Evolutionary conservation across 192 early-diverging fungal species (phyloP), one percentile per base, ranked within the genome.

Genomic region (Coemansia sp.): DNA sequence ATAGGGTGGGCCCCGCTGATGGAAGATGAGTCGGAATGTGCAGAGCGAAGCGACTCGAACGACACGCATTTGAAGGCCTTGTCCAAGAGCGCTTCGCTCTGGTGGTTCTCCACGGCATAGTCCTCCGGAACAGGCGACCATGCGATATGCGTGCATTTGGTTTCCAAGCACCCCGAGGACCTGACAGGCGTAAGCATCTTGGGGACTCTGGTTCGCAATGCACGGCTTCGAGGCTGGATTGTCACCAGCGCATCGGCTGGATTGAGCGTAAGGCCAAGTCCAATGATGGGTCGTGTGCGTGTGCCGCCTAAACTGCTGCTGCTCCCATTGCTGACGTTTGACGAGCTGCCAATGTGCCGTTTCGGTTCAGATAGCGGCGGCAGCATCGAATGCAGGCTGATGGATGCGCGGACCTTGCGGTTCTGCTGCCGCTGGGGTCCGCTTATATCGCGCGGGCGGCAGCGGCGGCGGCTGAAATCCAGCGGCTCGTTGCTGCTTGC

Each of bases 221-320:
- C 34, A 11, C 34, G 33, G 55, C 67, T 36, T 2, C 67, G 62
- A 14, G 68, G 63, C 65, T 73, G 71, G n/a, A 79, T 43, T 13
- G 56, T 35, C 7, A 80, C 77, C 22, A 80, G 61, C 1, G 69
- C 56, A 34, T 80, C 77, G 17, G 72, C 69, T 0, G 77, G 77
- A 23, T 80, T 80, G 60, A 80, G 59, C 17, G 77, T 80, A 8
- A 80, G 40, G 1, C 77, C 77, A 0, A 80, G 63, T 0, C 77
- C 77, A 41, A 80, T 80, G 15, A 80, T 80, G 5, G 72, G 69
- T 15, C 71, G 17, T 2, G 68, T 57, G 4, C 77, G 62, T 14
- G 63, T 34, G 22, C 59, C 59, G 8, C 40, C 19, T 20, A 52
- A 9, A 9, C 38, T 33, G 9, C 48, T 23, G 52, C 60, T 38